Percentiles rank a stretch among this genome's conserved stretches.
phyloP scores from a whole-genome alignment of 495 filamentous ascomycete genomes.

The Talaromyces adpressus region DNA sequence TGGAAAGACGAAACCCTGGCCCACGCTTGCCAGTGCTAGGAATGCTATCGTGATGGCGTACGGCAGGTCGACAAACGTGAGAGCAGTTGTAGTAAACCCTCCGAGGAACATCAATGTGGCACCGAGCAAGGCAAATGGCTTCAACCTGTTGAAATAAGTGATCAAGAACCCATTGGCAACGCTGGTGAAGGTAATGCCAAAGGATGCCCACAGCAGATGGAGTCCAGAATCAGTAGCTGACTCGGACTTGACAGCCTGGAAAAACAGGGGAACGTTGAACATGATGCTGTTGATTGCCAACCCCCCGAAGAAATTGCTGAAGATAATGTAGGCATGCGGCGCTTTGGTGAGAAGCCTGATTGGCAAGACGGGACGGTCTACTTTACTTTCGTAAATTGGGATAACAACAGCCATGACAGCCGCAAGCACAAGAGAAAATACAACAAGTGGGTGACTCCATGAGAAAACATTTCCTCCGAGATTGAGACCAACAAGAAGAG shows the following conservation, averaged over 20 bases:
- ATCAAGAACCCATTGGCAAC: slow-evolving; percentile 65
- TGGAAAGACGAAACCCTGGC: slow-evolving; percentile 59
- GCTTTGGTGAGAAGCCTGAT: slow-evolving; percentile 50
- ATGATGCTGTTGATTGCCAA: slow-evolving; percentile 61
- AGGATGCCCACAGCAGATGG: slow-evolving; percentile 55
- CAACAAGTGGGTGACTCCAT: slow-evolving; percentile 66
- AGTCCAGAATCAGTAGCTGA: slow-evolving; percentile 65
- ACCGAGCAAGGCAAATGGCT: slow-evolving; percentile 55
- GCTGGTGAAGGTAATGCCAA: slow-evolving; percentile 51
- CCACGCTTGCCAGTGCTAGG: slow-evolving; percentile 52
- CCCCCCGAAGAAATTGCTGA: slow-evolving; percentile 59
- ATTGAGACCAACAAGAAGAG: slow-evolving; percentile 66
- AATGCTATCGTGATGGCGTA: slow-evolving; percentile 53
- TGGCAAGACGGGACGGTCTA: slow-evolving; percentile 65
- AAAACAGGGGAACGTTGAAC: slow-evolving; percentile 76
- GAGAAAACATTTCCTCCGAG: slow-evolving; percentile 70
- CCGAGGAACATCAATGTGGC: slow-evolving; percentile 42
- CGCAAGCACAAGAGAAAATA: slow-evolving; percentile 53
- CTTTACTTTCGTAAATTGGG: slow-evolving; percentile 53
- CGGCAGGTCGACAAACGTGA: slow-evolving; percentile 48
- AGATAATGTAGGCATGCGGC: slow-evolving; percentile 60
- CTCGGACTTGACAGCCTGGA: slow-evolving; percentile 71
- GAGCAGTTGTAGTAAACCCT: slow-evolving; percentile 45
- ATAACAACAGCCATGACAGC: slow-evolving; percentile 49
- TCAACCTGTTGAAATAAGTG: slow-evolving; percentile 55